phyloP scores from a whole-genome alignment of 2,329 filamentous ascomycete species.

The Colletotrichum higginsianum region DNA sequence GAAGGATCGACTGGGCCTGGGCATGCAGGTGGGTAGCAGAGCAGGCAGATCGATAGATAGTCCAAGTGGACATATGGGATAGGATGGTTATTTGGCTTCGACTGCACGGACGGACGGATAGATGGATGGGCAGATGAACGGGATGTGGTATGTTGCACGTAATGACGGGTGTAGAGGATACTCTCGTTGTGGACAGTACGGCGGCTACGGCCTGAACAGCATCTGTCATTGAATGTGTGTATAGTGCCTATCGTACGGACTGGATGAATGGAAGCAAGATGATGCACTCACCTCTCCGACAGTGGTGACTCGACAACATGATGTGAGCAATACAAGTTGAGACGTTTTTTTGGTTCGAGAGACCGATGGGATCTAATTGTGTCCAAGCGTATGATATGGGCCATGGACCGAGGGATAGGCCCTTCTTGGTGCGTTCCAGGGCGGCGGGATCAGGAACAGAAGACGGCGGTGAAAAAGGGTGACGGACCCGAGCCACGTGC shows the following conservation, averaged over 20 bases:
- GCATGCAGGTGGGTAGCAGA: conserved; percentile 21
- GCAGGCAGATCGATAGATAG: conserved; percentile 6
- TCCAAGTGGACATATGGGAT: background rate
- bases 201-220: background rate
- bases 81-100: conserved; percentile 7
- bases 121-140: background rate
- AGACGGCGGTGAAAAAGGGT: background rate
- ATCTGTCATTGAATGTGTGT: conserved; percentile 4
- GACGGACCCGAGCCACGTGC: background rate
- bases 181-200: background rate
- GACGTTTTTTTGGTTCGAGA: background rate
- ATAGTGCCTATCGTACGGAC: background rate
- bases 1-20: conserved; percentile 13
- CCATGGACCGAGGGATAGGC: too few species aligned
- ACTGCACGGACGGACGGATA: conserved; percentile 4
- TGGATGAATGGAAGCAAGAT: conserved; percentile 21
- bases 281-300: background rate
- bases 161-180: conserved; percentile 1
- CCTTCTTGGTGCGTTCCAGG: too few species aligned
- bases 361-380: background rate
- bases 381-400: background rate
- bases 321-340: background rate
- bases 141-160: conserved; percentile 27
- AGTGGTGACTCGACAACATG: background rate
- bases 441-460: background rate